These are phyloP conservation scores for Strombidium stylifer DNA, from an alignment of 73 alveolate genomes.

Conservation along the genomic window DNA sequence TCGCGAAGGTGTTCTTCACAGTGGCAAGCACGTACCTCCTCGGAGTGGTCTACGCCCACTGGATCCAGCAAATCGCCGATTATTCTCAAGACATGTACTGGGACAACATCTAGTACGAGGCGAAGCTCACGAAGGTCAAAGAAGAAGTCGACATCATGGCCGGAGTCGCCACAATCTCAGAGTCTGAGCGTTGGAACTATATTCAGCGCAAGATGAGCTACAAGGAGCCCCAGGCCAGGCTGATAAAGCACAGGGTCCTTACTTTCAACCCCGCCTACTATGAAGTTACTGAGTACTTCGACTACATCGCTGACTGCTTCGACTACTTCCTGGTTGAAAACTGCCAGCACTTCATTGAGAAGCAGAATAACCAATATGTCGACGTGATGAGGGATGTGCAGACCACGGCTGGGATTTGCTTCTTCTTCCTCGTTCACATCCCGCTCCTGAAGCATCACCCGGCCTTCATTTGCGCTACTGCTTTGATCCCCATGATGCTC, in stretches of 20 bases:
- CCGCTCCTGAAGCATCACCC: conserved; percentile 11
- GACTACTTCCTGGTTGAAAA: conserved; percentile 12
- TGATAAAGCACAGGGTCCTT: neutral
- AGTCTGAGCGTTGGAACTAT: neutral
- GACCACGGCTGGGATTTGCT: conserved; percentile 9
- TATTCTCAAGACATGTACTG: neutral
- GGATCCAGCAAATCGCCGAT: conserved; percentile 15
- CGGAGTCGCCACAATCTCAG: too few species aligned
- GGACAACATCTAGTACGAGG: neutral
- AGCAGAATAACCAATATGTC: conserved; percentile 9
- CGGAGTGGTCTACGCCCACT: conserved; percentile 7
- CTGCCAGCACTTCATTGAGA: conserved; percentile 25
- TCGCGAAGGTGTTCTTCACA: conserved; percentile 34
- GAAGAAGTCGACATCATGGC: neutral
- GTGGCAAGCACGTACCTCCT: neutral
- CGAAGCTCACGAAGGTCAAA: neutral
- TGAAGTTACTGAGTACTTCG: conserved; percentile 1
- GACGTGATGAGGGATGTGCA: conserved; percentile 18
- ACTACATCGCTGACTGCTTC: neutral
- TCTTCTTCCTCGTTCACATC: conserved; percentile 20
- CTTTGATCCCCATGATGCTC: conserved; percentile 12
- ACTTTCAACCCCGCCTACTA: neutral
- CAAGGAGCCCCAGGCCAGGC: neutral
- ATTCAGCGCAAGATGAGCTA: neutral
- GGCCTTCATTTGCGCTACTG: neutral